Evolutionary conservation across 2,329 filamentous ascomycete species (phyloP), one percentile per base, ranked within the genome.

Genomic region (Fusarium domesticum): DNA sequence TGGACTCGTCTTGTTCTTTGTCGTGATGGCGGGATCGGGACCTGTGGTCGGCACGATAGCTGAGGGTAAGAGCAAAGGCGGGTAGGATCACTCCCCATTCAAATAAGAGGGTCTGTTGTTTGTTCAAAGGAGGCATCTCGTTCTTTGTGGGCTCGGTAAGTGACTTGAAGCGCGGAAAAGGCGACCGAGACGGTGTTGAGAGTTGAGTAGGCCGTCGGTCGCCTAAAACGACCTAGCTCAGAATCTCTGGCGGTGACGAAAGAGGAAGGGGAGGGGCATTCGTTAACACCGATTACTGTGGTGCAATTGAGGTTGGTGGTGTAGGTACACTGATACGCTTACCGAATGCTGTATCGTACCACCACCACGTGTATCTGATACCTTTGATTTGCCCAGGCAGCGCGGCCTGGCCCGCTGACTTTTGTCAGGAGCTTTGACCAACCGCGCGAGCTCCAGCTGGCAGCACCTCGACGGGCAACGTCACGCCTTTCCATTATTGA

Each of bases 221-320:
- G n/a, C 57, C 65, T 57, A 59, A 62, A 61, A 18, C 25, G 53
- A 65, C 33, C 62, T 68, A 67, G 66, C 56, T 50, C 25, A 3
- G 10, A 38, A 35, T 19, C 20, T 36, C 18, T 35, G 44, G 48
- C 51, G 56, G 53, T 54, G 54, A 51, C 51, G 37, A 45, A 56
- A 56, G 25, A 4, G 50, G 56, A 47, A 51, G 48, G 35, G 44
- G 46, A 35, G 31, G 42, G 45, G 50, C 47, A 30, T 33, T 33
- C 18, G 28, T 38, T 6, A 23, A 28, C 23, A 11, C n/a, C n/a
- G n/a, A n/a, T n/a, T n/a, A n/a, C n/a, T n/a, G n/a, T n/a, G n/a
- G n/a, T n/a, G n/a, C n/a, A n/a, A n/a, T n/a, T n/a, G n/a, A n/a
- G n/a, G n/a, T n/a, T n/a, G n/a, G n/a, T n/a, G n/a, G n/a, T n/a